A percentile compares a stretch with the other conserved stretches of the same genome.
Evolutionary conservation across 2,329 filamentous ascomycete species (phyloP).

Genomic region (Orbilia blumenaviensis): DNA sequence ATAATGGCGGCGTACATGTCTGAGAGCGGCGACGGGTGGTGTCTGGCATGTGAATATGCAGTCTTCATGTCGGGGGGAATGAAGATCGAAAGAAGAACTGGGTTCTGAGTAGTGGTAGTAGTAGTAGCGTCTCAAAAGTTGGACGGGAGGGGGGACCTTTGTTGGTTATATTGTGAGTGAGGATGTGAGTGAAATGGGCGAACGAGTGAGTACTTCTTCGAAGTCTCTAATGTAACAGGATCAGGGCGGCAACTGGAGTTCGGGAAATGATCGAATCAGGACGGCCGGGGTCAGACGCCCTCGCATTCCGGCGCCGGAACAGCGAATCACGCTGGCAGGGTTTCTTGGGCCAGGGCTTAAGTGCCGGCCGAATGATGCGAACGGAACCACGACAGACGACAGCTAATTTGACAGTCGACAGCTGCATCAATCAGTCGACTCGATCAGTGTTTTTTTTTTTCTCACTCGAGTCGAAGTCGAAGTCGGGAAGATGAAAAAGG

Average conservation of each 20-base stretch:
- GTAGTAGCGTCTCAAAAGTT: neutral
- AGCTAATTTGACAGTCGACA: constrained; percentile 3
- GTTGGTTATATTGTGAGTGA: neutral
- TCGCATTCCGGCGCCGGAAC: constrained; percentile 52
- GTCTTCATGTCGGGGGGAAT: constrained; percentile 4
- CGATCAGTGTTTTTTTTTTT: neutral
- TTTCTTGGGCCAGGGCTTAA: neutral
- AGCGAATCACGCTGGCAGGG: constrained; percentile 36
- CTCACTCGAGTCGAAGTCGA: neutral
- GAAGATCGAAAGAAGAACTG: constrained; percentile 15
- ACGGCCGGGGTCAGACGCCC: neutral
- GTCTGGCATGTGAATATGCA: constrained; percentile 40
- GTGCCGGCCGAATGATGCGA: constrained; percentile 15
- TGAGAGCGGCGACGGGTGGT: constrained; percentile 6
- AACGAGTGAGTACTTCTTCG: neutral
- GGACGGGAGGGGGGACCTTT: neutral
- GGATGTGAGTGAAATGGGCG: neutral
- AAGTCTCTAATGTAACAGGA: constrained; percentile 24
- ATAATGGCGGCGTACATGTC: neutral
- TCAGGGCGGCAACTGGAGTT: constrained; percentile 38
- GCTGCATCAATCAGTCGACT: constrained; percentile 11
- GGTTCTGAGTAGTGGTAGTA: neutral
- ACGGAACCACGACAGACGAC: constrained; percentile 8
- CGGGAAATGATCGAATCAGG: constrained; percentile 9
- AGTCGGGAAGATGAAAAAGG: neutral